A percentile compares a stretch with the other conserved stretches of the same genome.
phyloP scores from a whole-genome alignment of 208 protist genomes.

The Trypanosoma mega region DNA sequence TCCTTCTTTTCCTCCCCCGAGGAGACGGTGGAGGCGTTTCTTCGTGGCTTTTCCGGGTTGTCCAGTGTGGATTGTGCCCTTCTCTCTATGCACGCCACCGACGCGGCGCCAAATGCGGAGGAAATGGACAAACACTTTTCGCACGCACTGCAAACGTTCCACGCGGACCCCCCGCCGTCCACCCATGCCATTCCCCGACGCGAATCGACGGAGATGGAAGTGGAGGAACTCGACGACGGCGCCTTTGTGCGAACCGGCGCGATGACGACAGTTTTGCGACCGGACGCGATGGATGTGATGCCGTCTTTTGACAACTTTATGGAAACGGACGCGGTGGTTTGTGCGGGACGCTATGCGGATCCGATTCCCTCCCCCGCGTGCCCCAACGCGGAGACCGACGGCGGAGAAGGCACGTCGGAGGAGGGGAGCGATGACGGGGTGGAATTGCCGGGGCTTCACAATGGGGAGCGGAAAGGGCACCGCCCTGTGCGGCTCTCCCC shows the following conservation, averaged over 20 bases:
- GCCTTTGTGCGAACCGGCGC: constrained; percentile 37
- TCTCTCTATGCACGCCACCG: background rate
- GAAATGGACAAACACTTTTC: no score
- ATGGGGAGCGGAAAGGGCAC: background rate
- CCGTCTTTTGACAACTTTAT: constrained; percentile 60
- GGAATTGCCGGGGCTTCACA: constrained; percentile 16
- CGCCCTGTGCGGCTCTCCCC: constrained; percentile 10
- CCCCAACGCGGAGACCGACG: background rate
- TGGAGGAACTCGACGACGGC: constrained; percentile 32
- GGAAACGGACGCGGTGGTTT: constrained; percentile 2
- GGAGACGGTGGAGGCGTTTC: constrained; percentile 21
- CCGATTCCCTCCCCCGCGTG: background rate
- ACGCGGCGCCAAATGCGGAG: background rate
- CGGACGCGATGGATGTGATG: constrained; percentile 28
- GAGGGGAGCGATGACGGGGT: constrained; percentile 10
- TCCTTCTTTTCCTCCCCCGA: constrained; percentile 15
- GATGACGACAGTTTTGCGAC: constrained; percentile 43
- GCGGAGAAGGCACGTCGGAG: background rate
- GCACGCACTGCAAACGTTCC: no score
- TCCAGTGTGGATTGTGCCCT: constrained; percentile 18
- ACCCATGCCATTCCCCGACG: no score
- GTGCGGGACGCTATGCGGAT: background rate
- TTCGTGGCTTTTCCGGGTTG: constrained; percentile 14
- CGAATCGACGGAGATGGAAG: constrained; percentile 33
- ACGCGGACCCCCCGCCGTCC: no score